These are phyloP conservation scores for Nicotiana tabacum DNA, from an alignment of 257 asterid species.

Conservation along the genomic window DNA sequence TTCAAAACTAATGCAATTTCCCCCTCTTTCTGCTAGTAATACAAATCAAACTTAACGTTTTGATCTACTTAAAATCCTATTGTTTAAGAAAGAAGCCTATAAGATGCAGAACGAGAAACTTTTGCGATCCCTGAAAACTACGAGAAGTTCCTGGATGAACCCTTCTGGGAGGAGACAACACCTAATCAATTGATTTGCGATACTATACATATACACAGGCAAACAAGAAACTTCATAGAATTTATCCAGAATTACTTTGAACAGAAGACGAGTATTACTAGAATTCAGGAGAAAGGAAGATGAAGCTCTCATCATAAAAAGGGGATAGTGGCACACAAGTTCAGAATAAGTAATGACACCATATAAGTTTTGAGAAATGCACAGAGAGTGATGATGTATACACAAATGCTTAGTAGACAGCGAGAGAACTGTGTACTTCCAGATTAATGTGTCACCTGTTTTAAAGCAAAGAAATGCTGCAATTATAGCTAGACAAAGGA, in stretches of 20 bases:
- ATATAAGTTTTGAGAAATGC: not conserved
- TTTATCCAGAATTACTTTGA: not conserved
- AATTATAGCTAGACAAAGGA: conserved; percentile 34
- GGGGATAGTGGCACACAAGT: not conserved
- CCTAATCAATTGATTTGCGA: not conserved
- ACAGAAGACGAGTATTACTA: not conserved
- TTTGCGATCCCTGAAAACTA: too few relatives aligned
- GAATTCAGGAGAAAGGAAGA: not conserved
- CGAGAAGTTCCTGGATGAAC: not conserved
- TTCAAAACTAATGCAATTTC: not conserved
- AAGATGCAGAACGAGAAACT: too few relatives aligned
- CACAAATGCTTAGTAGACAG: not conserved
- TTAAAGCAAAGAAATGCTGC: conserved; percentile 6
- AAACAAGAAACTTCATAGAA: not conserved
- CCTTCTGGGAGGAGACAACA: not conserved
- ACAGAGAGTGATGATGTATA: not conserved
- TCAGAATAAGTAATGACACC: not conserved
- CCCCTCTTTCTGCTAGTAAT: not conserved
- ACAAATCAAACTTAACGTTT: not conserved
- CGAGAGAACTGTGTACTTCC: not conserved
- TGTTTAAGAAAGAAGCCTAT: too few relatives aligned
- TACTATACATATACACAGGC: too few relatives aligned
- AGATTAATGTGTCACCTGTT: not conserved
- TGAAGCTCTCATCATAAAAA: not conserved
- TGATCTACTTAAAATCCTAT: too few relatives aligned